phyloP scores from a whole-genome alignment of 805 yeast species.

The Candida lessepsii region DNA sequence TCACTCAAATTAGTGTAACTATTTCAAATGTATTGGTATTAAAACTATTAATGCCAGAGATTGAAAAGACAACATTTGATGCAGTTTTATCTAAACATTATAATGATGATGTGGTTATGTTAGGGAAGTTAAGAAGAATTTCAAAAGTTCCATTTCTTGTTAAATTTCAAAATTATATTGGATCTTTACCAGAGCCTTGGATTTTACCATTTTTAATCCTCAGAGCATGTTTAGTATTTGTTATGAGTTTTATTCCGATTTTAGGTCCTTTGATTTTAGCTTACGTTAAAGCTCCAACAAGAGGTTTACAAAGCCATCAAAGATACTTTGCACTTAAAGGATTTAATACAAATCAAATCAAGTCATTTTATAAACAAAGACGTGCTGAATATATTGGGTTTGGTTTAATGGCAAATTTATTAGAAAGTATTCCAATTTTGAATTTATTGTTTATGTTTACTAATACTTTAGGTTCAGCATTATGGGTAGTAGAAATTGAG shows the following conservation, averaged over 20 bases:
- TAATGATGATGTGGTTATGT: constrained; percentile 42
- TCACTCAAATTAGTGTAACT: constrained; percentile 42
- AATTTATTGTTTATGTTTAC: constrained; percentile 56
- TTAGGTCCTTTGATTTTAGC: constrained; percentile 57
- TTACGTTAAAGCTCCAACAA: constrained; percentile 51
- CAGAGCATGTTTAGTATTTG: constrained; percentile 33
- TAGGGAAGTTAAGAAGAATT: constrained; percentile 34
- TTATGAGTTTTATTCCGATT: constrained; percentile 52
- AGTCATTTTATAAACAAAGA: constrained; percentile 33
- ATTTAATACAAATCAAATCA: constrained; percentile 40
- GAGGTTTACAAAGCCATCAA: constrained; percentile 51
- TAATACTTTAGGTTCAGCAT: constrained; percentile 60
- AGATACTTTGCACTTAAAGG: constrained; percentile 61
- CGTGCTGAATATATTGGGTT: constrained; percentile 47
- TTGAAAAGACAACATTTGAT: constrained; percentile 49
- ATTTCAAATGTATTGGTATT: constrained; percentile 43
- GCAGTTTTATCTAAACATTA: constrained; percentile 46
- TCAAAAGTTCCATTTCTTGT: constrained; percentile 30
- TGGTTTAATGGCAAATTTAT: constrained; percentile 49
- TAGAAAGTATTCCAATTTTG: constrained; percentile 56
- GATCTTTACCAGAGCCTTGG: constrained; percentile 33
- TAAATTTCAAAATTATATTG: constrained; percentile 27
- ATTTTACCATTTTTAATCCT: constrained; percentile 42
- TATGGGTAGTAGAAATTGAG: constrained; percentile 54
- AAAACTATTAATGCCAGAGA: constrained; percentile 45